Evolutionary conservation across 2,329 filamentous ascomycete genomes (phyloP).

Genomic region (Berkeleyomyces basicola): DNA sequence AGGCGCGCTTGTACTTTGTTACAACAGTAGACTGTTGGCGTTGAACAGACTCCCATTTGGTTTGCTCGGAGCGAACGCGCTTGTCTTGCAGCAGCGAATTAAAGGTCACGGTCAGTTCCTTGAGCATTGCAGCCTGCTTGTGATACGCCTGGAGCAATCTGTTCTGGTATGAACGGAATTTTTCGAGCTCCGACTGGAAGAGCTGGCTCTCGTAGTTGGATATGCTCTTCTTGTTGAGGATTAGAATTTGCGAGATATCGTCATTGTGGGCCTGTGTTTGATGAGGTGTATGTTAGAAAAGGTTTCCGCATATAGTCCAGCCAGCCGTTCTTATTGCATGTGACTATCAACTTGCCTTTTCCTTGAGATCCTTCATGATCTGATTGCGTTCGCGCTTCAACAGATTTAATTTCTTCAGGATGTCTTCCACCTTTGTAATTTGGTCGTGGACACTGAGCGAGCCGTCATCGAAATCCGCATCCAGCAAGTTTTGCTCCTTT

Average conservation of each 20-base stretch:
- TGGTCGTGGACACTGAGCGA: constrained; percentile 73
- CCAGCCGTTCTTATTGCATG: background rate
- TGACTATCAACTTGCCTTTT: constrained; percentile 51
- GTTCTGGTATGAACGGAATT: constrained; percentile 85
- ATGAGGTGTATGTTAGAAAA: constrained; percentile 16
- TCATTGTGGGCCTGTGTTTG: constrained; percentile 65
- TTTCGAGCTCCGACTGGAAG: constrained; percentile 93
- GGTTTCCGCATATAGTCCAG: background rate
- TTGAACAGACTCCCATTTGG: constrained; percentile 80
- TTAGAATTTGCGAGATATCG: constrained; percentile 93
- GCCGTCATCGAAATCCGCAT: constrained; percentile 76
- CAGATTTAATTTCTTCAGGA: constrained; percentile 77
- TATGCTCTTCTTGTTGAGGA: constrained; percentile 94
- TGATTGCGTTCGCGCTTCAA: constrained; percentile 85
- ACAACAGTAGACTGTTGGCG: constrained; percentile 67
- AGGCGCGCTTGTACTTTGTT: constrained; percentile 75
- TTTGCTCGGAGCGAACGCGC: constrained; percentile 82
- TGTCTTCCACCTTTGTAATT: constrained; percentile 73
- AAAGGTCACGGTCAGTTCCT: constrained; percentile 78
- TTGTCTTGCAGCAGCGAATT: constrained; percentile 84
- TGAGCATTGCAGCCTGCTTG: constrained; percentile 87
- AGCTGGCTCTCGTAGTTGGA: constrained; percentile 80
- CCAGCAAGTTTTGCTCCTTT: constrained; percentile 64
- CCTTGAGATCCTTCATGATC: constrained; percentile 90
- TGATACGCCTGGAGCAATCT: constrained; percentile 84